Base-by-base conservation (phyloP, 257 asterid genomes). In the Solanum bulbocastanum region DNA sequence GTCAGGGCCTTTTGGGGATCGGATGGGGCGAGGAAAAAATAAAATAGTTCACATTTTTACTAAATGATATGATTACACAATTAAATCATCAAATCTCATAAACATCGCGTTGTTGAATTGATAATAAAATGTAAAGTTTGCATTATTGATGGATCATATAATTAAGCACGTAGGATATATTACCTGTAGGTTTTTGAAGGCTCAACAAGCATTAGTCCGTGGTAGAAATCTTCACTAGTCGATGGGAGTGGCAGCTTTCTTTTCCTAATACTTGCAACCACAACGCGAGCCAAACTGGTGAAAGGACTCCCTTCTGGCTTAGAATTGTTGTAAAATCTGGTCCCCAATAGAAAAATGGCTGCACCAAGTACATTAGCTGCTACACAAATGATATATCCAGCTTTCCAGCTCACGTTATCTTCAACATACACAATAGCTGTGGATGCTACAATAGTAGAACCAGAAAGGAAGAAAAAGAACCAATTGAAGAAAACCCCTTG, bases 391-490 rank as follows among this genome's bases (percentile, higher is more conserved):
- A 91, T 87, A 10, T 90, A 90, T 1, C 95, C 95, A 86, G 69
- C 86, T 25, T 62, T 76, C 96, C 96, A 92, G 35, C 94, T 89
- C 74, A 92, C 78, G 23, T 74, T 92, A 75, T 92, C 94, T 88
- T 94, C 90, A 40, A 94, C 92, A 5, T 89, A 89, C 3, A 94
- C 93, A 35, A 93, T 87, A 33, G 71, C 92, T 8, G 92, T 93
- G 40, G 87, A 9, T 7, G 91, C 87, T 56, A 62, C 8, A 46
- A 46, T 15, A 14, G 58, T 46, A 46, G 58, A 46, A 46, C 20
- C 58, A 46, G 7, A 15, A 46, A 46, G 8, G 58, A 90, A 86
- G 88, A 86, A 78, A 76, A 94, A 92, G 58, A 32, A 94, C 94
- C 94, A 92, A 27, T 91, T 91, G 58, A 94, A 93, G 35, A 78